A percentile compares a stretch with the other conserved stretches of the same genome.
These are phyloP conservation scores for Auriscalpium vulgare DNA, from an alignment of 768 basidiomycete species.

Conservation along the genomic window DNA sequence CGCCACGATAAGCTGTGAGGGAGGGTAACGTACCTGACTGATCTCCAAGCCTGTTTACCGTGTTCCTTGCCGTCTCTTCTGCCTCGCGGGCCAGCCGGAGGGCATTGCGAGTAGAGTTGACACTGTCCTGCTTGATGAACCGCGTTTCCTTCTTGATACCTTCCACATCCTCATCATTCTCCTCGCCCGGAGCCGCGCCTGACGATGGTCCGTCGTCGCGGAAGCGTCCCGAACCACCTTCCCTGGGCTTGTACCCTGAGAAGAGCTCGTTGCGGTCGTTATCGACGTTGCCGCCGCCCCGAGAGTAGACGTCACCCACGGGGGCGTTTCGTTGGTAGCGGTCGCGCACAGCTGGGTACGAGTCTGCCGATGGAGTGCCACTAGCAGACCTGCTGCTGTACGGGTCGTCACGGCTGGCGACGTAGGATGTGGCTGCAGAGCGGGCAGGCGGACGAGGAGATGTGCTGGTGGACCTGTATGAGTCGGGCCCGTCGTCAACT, in stretches of 20 bases:
- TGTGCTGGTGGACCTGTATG: constrained; percentile 24
- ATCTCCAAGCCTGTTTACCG: constrained; percentile 74
- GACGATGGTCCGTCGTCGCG: constrained; percentile 42
- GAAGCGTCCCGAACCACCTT: constrained; percentile 53
- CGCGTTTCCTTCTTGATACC: constrained; percentile 91
- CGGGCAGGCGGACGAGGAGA: constrained; percentile 35
- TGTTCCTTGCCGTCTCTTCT: constrained; percentile 89
- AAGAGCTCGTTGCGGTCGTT: constrained; percentile 69
- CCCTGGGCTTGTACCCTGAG: constrained; percentile 60
- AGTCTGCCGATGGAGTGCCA: constrained; percentile 6
- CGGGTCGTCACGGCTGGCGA: constrained; percentile 60
- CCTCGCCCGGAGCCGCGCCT: constrained; percentile 53
- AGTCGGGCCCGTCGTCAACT: constrained; percentile 32
- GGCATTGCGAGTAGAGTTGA: constrained; percentile 85
- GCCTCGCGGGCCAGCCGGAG: constrained; percentile 91
- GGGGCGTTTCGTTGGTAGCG: constrained; percentile 44
- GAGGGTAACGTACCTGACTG: constrained; percentile 70
- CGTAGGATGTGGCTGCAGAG: constrained; percentile 54
- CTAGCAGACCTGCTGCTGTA: constrained; percentile 30
- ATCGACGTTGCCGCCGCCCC: constrained; percentile 51
- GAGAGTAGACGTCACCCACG: constrained; percentile 59
- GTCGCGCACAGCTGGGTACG: constrained; percentile 21
- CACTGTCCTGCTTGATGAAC: constrained; percentile 86
- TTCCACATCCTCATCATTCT: constrained; percentile 84
- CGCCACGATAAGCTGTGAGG: not conserved